phyloP scores from a whole-genome alignment of 2,329 filamentous ascomycete species.

The Chaetomium strumarium region DNA sequence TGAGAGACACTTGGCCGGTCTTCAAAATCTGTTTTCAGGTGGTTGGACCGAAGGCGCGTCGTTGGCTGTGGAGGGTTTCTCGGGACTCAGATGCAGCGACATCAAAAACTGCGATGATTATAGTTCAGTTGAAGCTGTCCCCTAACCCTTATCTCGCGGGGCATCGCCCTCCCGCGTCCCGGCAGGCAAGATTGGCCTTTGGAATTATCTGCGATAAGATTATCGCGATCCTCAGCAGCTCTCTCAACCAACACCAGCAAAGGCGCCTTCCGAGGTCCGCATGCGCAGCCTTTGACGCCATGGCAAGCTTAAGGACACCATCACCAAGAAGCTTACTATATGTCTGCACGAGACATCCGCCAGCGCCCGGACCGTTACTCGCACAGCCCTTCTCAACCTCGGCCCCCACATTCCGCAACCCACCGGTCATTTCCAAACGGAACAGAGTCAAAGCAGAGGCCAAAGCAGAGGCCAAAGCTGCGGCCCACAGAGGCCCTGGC shows the following conservation, averaged over 20 bases:
- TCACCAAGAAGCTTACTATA: background rate
- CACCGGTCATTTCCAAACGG: too few relatives aligned
- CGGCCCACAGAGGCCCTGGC: too few relatives aligned
- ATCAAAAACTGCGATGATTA: background rate
- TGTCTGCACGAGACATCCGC: background rate
- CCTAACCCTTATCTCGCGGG: slow-evolving; percentile 15
- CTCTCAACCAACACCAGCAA: background rate
- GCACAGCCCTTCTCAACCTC: background rate
- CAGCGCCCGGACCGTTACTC: background rate
- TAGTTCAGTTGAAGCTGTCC: slow-evolving; percentile 1
- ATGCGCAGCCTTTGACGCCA: background rate
- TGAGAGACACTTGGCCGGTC: background rate
- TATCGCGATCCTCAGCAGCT: background rate
- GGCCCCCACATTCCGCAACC: too few relatives aligned
- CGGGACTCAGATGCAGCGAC: background rate
- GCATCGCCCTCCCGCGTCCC: background rate
- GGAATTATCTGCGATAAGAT: background rate
- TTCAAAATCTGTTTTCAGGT: too few relatives aligned
- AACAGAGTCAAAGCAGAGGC: too few relatives aligned
- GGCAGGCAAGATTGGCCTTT: slow-evolving; percentile 9
- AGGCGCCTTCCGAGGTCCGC: background rate
- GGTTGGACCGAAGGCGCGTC: background rate
- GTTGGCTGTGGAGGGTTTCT: background rate
- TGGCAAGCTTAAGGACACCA: slow-evolving; percentile 5
- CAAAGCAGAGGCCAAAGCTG: too few relatives aligned